Percentiles rank a stretch among this genome's conserved stretches.
Conservation (phyloP, 164 flowering plant genomes). For the Dillenia turbinata region DNA sequence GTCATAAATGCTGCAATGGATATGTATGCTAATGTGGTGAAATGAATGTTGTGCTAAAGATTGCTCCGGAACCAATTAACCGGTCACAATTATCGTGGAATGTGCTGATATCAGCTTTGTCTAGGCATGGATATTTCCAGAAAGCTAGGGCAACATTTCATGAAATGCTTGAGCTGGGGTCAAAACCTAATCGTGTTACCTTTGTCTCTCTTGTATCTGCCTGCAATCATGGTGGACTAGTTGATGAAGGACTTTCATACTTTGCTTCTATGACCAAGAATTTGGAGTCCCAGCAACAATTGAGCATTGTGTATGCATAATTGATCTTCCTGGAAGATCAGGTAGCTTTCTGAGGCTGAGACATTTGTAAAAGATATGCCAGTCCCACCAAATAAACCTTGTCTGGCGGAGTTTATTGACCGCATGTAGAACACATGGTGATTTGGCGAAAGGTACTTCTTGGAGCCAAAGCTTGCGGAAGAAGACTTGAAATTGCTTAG, state of each 20-base stretch:
- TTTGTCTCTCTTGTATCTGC: slow-evolving; percentile 83
- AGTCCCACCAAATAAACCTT: slow-evolving; percentile 52
- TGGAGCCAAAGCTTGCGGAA: slow-evolving; percentile 61
- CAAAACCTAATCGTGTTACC: slow-evolving; percentile 65
- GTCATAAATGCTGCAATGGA: slow-evolving; percentile 68
- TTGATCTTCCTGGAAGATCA: slow-evolving; percentile 82
- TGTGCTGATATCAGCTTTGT: slow-evolving; percentile 61
- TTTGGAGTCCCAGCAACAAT: slow-evolving; percentile 49
- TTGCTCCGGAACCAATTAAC: slow-evolving; percentile 37
- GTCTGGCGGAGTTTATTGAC: slow-evolving; percentile 82
- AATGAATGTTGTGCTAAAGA: slow-evolving; percentile 43
- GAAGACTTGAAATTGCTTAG: slow-evolving; percentile 57
- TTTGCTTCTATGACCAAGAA: slow-evolving; percentile 48
- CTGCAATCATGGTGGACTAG: slow-evolving; percentile 82
- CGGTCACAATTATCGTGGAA: slow-evolving; percentile 69
- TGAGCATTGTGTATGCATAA: slow-evolving; percentile 80
- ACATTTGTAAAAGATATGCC: slow-evolving; percentile 59
- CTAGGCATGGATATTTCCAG: slow-evolving; percentile 64
- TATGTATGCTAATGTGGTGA: slow-evolving; percentile 83
- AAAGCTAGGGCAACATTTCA: slow-evolving; percentile 60
- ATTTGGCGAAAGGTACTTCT: too few species aligned
- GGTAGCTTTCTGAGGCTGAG: slow-evolving; percentile 75
- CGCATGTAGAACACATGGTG: slow-evolving; percentile 62
- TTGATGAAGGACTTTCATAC: slow-evolving; percentile 68
- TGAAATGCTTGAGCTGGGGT: slow-evolving; percentile 53